A percentile compares a stretch with the other conserved stretches of the same genome.
Evolutionary conservation across 2,329 filamentous ascomycete genomes (phyloP).

Genomic region (Bipolaris oryzae): DNA sequence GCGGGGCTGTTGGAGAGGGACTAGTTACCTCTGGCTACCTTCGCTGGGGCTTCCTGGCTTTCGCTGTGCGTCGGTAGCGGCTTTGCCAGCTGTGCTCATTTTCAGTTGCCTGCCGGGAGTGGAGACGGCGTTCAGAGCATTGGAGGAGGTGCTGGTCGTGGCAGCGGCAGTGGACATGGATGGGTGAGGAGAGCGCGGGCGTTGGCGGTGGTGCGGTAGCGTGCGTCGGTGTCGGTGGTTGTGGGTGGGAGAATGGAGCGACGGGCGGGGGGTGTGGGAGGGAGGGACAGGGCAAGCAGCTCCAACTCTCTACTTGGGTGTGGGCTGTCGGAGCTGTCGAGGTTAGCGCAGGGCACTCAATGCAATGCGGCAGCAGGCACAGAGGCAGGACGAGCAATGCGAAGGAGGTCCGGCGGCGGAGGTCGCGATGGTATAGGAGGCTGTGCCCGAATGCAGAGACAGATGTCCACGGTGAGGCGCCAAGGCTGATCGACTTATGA

Average conservation of each 20-base stretch:
- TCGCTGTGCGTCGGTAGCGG: conserved; percentile 56
- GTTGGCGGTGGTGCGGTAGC: conserved; percentile 17
- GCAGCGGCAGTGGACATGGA: conserved; percentile 45
- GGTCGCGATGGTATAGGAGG: conserved; percentile 26
- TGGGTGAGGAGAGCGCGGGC: conserved; percentile 24
- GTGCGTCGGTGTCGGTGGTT: conserved; percentile 9
- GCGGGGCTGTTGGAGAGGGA: conserved; percentile 5
- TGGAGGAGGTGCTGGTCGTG: conserved; percentile 39
- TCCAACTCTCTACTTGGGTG: conserved; percentile 17
- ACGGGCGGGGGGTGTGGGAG: conserved; percentile 16
- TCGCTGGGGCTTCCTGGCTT: conserved; percentile 63
- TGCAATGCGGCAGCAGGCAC: conserved; percentile 13
- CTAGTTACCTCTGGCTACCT: conserved; percentile 59
- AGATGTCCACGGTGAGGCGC: conserved; percentile 26
- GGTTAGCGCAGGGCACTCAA: conserved; percentile 29
- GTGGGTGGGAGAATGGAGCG: conserved; percentile 21
- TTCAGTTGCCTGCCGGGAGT: conserved; percentile 54
- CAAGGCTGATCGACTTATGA: conserved; percentile 33
- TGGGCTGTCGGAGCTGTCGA: conserved; percentile 22
- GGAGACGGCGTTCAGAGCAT: conserved; percentile 45
- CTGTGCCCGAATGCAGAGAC: conserved; percentile 29
- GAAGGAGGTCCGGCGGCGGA: conserved; percentile 29
- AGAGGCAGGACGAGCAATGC: background rate
- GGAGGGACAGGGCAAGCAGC: conserved; percentile 20
- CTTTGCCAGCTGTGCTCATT: conserved; percentile 57